Base-by-base conservation (phyloP, 2,329 filamentous ascomycete species). In the Colletotrichum sansevieriae region DNA sequence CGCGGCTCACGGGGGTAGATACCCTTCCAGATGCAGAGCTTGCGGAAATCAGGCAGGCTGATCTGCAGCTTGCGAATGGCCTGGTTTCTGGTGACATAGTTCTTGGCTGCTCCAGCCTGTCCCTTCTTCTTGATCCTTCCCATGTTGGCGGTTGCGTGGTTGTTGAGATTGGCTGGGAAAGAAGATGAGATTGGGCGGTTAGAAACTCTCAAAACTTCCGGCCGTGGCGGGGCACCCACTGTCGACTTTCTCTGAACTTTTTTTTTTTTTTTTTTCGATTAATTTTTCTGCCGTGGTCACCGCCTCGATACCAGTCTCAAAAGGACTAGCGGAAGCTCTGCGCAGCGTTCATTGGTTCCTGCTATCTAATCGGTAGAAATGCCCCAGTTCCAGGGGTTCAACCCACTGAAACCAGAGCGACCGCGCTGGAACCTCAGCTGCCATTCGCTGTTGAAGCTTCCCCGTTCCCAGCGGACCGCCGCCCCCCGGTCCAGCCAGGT, bases 1-100 rank as follows among this genome's bases (percentile, higher is more conserved):
- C 96, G 90, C 72, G 96, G 96, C 85, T 99, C 96, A 77, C 96
- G 92, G 73, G 96, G 96, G 83, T 98, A 99, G 80, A 99, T 98
- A 76, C 95, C 96, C 86, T 98, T 98, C 91, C 97, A 99, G 81
- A 99, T 99, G 84, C 96, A 99, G 79, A 99, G 88, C 83, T 97
- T 92, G 83, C 96, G 91, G 84, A 99, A 99, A 83, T 99, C 96
- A 74, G 95, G 94, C 65, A 99, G 89, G 77, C 93, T 97, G 82
- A 99, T 92, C 83, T 99, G 96, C 71, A 99, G 91, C 85, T 98
- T 99, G 81, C 95, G 94, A 76, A 99, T 94, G 52, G 96, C 96
- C 84, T 98, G 94, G 47, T 95, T 98, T 80, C 96, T 89, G 66
- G 96, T 99, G 75, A 99, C 94, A 85, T 95, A 99, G 88, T 99